Evolutionary conservation across 176 grass and related monocot species (phyloP).

Genomic region (Musa troglodytarum): DNA sequence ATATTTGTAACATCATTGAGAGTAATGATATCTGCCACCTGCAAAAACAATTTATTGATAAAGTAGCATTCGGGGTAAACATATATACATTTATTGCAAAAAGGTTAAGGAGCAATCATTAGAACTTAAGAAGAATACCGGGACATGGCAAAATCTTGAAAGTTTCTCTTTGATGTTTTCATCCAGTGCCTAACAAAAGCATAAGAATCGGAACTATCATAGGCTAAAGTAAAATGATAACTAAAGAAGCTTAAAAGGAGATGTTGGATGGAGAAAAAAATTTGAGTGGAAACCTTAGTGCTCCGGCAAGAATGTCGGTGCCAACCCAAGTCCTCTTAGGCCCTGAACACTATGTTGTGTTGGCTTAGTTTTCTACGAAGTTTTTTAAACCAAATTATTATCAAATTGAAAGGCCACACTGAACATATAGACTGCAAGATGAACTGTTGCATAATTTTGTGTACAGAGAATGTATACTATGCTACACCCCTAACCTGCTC

Average conservation of each 20-base stretch:
- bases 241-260: background rate
- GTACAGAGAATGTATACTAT: background rate
- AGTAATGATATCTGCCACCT: conserved; percentile 64
- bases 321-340: conserved; percentile 81
- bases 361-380: conserved; percentile 92
- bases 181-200: conserved; percentile 54
- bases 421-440: background rate
- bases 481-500: conserved; percentile 55
- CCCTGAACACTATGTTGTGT: conserved; percentile 86
- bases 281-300: conserved; percentile 40
- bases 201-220: conserved; percentile 20
- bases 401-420: background rate
- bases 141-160: conserved; percentile 88
- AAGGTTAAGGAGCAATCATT: conserved; percentile 4
- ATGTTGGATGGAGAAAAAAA: background rate
- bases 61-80: background rate
- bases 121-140: conserved; percentile 37
- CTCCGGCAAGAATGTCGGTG: conserved; percentile 85
- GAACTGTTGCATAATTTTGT: background rate
- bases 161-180: conserved; percentile 77
- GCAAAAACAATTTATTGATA: conserved; percentile 16
- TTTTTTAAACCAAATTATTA: conserved; percentile 7
- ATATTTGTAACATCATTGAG: conserved; percentile 93
- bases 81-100: conserved; percentile 2
- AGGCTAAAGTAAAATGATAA: conserved; percentile 5